Conservation (phyloP, 2,329 filamentous ascomycete genomes). For the Sclerotinia subarctica region DNA sequence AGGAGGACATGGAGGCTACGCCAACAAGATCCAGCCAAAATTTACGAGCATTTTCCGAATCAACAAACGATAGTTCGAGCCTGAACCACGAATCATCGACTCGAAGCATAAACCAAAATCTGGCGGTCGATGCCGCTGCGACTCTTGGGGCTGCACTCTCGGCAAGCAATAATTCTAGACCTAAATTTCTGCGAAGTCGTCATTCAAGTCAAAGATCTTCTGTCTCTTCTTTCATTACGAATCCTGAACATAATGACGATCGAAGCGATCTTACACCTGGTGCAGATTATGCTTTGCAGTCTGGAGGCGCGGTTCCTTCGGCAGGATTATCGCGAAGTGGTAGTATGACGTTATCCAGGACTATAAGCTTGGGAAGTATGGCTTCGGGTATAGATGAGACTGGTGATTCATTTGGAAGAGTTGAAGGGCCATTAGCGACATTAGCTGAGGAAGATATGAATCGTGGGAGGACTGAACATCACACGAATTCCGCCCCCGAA, state of each 20-base stretch:
- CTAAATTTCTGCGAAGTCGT: slow-evolving; percentile 55
- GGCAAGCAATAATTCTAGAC: slow-evolving; percentile 43
- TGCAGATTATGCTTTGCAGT: slow-evolving; percentile 78
- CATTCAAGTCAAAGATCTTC: slow-evolving; percentile 58
- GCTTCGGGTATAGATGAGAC: slow-evolving; percentile 67
- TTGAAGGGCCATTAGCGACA: slow-evolving; percentile 51
- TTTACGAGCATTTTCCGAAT: slow-evolving; percentile 22
- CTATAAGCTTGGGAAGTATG: slow-evolving; percentile 87
- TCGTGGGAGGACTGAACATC: slow-evolving; percentile 45
- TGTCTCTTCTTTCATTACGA: slow-evolving; percentile 56
- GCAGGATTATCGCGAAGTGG: slow-evolving; percentile 48
- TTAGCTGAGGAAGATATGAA: slow-evolving; percentile 57
- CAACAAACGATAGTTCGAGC: slow-evolving; percentile 29
- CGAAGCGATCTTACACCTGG: slow-evolving; percentile 69
- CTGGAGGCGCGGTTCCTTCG: slow-evolving; percentile 68
- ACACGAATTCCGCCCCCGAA: slow-evolving; percentile 49
- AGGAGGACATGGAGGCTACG: slow-evolving; percentile 31
- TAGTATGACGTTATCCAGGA: slow-evolving; percentile 62
- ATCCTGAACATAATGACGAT: slow-evolving; percentile 51
- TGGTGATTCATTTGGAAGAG: slow-evolving; percentile 36
- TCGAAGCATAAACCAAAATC: slow-evolving; percentile 32
- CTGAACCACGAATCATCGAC: slow-evolving; percentile 40
- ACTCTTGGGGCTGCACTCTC: slow-evolving; percentile 47
- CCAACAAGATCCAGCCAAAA: slow-evolving; percentile 28
- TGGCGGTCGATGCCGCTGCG: slow-evolving; percentile 44